phyloP scores from a whole-genome alignment of 1,284 basidiomycete genomes.

The Porogramme epimiltina region DNA sequence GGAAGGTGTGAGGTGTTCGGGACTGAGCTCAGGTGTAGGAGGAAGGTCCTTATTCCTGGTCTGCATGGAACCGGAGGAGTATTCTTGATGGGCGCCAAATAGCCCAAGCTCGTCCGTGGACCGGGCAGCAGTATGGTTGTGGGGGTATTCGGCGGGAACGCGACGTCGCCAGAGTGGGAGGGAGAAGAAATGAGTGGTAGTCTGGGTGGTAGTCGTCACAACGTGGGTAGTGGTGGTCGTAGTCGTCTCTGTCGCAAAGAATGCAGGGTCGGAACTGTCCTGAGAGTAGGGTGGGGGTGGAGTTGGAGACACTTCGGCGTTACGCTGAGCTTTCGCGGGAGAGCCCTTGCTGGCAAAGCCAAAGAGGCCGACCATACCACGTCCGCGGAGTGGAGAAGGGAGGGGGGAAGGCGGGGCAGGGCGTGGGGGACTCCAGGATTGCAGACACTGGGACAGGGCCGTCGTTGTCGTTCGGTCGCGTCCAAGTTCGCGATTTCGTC shows the following conservation, averaged over 20 bases:
- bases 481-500: constrained; percentile 8
- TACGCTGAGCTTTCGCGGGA: constrained; percentile 22
- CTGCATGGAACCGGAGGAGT: constrained; percentile 28
- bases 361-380: constrained; percentile 43
- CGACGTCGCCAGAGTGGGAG: constrained; percentile 66
- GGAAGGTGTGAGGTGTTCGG: constrained; percentile 17
- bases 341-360: constrained; percentile 33
- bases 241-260: constrained; percentile 48
- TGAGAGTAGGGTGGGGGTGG: constrained; percentile 45
- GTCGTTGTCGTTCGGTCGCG: constrained; percentile 12
- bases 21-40: constrained; percentile 50
- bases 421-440: constrained; percentile 14
- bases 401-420: constrained; percentile 11
- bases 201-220: constrained; percentile 52
- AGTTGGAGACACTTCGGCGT: constrained; percentile 21
- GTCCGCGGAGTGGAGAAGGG: constrained; percentile 13
- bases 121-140: constrained; percentile 23
- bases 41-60: constrained; percentile 67
- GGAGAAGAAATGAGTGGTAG: constrained; percentile 64
- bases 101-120: constrained; percentile 33
- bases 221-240: constrained; percentile 50
- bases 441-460: constrained; percentile 8
- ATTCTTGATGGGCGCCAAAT: constrained; percentile 16
- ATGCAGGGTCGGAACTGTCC: constrained; percentile 34
- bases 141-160: constrained; percentile 19